phyloP scores from a whole-genome alignment of 768 basidiomycete species.

The Podaxis rugospora region DNA sequence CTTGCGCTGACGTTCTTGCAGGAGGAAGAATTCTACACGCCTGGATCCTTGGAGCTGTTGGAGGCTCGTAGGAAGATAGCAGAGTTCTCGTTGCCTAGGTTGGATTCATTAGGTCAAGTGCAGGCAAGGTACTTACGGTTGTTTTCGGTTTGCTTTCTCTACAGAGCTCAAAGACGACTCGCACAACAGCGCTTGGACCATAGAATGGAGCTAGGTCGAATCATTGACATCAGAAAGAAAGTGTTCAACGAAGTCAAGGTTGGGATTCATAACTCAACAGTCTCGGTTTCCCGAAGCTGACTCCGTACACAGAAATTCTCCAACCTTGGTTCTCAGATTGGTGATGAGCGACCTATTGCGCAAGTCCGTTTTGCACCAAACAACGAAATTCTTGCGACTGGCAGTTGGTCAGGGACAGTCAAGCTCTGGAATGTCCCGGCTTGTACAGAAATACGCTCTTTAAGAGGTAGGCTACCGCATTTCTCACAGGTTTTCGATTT shows the following conservation, averaged over 20 bases:
- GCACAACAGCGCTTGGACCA: constrained; percentile 91
- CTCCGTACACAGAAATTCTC: constrained; percentile 60
- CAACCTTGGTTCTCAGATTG: constrained; percentile 96
- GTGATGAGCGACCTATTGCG: constrained; percentile 91
- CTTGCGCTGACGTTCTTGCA: constrained; percentile 22
- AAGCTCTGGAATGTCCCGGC: constrained; percentile 95
- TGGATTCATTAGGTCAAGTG: constrained; percentile 57
- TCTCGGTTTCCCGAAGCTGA: not conserved
- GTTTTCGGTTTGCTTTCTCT: constrained; percentile 33
- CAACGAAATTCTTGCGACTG: constrained; percentile 82
- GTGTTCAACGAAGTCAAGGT: constrained; percentile 90
- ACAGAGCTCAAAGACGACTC: constrained; percentile 94
- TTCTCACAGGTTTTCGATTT: constrained; percentile 11
- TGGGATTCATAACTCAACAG: constrained; percentile 16
- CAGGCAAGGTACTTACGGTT: constrained; percentile 77
- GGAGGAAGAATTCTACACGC: constrained; percentile 96
- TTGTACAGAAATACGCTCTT: constrained; percentile 72
- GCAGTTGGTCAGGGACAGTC: constrained; percentile 93
- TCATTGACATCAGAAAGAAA: constrained; percentile 91
- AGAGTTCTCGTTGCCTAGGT: constrained; percentile 95
- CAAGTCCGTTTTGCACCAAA: constrained; percentile 95
- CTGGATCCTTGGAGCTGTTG: constrained; percentile 75
- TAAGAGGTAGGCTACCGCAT: constrained; percentile 52
- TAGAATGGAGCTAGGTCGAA: constrained; percentile 77
- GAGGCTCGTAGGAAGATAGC: constrained; percentile 68